Evolutionary conservation across 176 grass and related monocot genomes (phyloP), one percentile per base, ranked within the genome.

Genomic region (Neostapfia colusana): DNA sequence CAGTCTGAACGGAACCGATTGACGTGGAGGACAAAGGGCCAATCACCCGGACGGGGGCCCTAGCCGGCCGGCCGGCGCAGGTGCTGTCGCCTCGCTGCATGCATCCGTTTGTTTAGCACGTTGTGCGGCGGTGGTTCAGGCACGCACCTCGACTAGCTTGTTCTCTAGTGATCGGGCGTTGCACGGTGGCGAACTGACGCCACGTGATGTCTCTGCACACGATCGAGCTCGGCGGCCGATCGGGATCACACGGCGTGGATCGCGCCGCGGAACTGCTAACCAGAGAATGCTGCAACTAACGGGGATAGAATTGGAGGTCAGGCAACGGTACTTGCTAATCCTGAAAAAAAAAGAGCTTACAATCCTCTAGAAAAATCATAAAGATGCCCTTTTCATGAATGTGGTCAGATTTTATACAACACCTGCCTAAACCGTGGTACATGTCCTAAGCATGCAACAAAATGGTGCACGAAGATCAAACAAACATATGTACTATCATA

Each of bases 1-100:
- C 35, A 39, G 56, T 78, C 66, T 55, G 67, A 64, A 55, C 66
- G 44, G 67, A 64, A 55, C 36, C 45, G 63, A 50, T 65, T 45
- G 82, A 72, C 50, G 24, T 17, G 25, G 4, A 50, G 16, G 0
- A 50, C 48, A 0, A 18, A 3, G 14, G 45, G 45, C 4, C 17
- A 4, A 50, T 18, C 18, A 50, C 48, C 48, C 4, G 48, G 48
- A 0, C 41, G 41, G 9, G n/a, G n/a, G n/a, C n/a, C n/a, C n/a
- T n/a, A n/a, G n/a, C n/a, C n/a, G 31, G 31, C 31, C 31, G 31
- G 53, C 53, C 9, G n/a, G n/a, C 24, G 53, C 54, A 57, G n/a
- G 21, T 10, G 54, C 8, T 23, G 21, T 55, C 51, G 51, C n/a
- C 49, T 7, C 20, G 49, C 49, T 20, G 49, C 53, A 24, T 56